Conservation (phyloP, 176 grass and related monocot species). For the Oryza officinalis region DNA sequence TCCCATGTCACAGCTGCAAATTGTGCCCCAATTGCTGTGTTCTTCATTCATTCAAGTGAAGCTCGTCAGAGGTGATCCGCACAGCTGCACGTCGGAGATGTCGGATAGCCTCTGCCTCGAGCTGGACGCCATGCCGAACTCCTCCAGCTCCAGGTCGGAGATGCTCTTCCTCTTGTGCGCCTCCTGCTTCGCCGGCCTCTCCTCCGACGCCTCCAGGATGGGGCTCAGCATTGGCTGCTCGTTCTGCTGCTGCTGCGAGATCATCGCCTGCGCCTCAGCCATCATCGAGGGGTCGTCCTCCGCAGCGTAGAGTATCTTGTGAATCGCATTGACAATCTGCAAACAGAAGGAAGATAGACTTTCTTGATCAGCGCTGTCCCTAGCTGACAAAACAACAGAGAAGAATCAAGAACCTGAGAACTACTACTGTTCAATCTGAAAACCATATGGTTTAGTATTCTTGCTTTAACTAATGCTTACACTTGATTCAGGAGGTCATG, state of each 20-base stretch:
- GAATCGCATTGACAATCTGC: conserved; percentile 67
- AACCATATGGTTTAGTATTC: not conserved
- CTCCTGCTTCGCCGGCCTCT: conserved; percentile 46
- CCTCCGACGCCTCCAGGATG: conserved; percentile 65
- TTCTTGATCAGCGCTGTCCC: not conserved
- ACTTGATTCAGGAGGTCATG: not conserved
- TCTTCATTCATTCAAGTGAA: conserved; percentile 39
- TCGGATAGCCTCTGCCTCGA: conserved; percentile 82
- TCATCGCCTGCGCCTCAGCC: conserved; percentile 64
- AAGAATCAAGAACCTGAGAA: not conserved
- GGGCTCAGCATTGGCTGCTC: conserved; percentile 59
- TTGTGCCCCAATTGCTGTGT: not conserved
- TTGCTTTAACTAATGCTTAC: not conserved
- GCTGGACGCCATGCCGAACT: conserved; percentile 60
- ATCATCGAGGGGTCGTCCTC: conserved; percentile 49
- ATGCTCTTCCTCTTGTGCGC: conserved; percentile 79
- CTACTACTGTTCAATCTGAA: not conserved
- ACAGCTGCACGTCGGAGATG: conserved; percentile 74
- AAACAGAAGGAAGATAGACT: not conserved
- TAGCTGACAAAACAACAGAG: not conserved
- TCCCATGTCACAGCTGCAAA: conserved; percentile 29
- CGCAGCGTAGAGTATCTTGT: conserved; percentile 74
- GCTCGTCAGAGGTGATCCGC: conserved; percentile 70
- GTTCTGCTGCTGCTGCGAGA: conserved; percentile 44
- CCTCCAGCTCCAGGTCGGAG: conserved; percentile 64